Conservation (phyloP, 306 rosid species). For the Casuarina glauca region DNA sequence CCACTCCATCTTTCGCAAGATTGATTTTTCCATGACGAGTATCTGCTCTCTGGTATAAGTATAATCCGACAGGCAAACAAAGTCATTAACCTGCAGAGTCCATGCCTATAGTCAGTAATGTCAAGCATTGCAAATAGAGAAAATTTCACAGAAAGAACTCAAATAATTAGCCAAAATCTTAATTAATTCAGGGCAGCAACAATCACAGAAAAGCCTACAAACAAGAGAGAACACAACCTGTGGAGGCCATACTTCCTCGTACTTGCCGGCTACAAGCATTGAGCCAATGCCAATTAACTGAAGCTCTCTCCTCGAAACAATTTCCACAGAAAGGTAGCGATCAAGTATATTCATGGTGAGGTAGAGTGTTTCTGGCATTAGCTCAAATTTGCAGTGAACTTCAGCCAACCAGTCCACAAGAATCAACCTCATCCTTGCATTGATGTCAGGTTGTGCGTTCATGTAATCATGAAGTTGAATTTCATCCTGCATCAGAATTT, state of each 20-base stretch:
- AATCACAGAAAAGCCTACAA: too few relatives aligned
- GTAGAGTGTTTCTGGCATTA: slow-evolving; percentile 60
- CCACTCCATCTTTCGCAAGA: slow-evolving; percentile 57
- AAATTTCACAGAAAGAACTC: too few relatives aligned
- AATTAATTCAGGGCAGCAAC: slow-evolving; percentile 7
- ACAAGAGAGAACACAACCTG: too few relatives aligned
- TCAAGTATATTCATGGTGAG: slow-evolving; percentile 54
- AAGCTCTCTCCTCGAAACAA: slow-evolving; percentile 42
- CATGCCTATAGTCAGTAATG: too few relatives aligned
- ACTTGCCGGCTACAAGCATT: slow-evolving; percentile 63
- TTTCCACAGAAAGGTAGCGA: slow-evolving; percentile 51
- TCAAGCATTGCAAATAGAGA: too few relatives aligned
- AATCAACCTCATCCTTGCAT: slow-evolving; percentile 55
- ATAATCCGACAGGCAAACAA: slow-evolving; percentile 45
- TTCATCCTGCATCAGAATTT: slow-evolving; percentile 31
- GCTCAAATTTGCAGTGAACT: slow-evolving; percentile 47
- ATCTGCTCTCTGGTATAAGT: slow-evolving; percentile 43
- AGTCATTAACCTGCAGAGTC: slow-evolving; percentile 40
- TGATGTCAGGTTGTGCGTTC: slow-evolving; percentile 44
- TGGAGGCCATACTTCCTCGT: slow-evolving; percentile 37
- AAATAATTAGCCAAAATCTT: too few relatives aligned
- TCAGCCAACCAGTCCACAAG: slow-evolving; percentile 60
- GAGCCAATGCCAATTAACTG: slow-evolving; percentile 59
- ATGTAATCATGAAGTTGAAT: slow-evolving; percentile 39
- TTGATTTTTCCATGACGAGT: slow-evolving; percentile 46